These are phyloP conservation scores for Pythium plurisporium DNA, from an alignment of 352 stramenopile genomes.

Conservation along the genomic window DNA sequence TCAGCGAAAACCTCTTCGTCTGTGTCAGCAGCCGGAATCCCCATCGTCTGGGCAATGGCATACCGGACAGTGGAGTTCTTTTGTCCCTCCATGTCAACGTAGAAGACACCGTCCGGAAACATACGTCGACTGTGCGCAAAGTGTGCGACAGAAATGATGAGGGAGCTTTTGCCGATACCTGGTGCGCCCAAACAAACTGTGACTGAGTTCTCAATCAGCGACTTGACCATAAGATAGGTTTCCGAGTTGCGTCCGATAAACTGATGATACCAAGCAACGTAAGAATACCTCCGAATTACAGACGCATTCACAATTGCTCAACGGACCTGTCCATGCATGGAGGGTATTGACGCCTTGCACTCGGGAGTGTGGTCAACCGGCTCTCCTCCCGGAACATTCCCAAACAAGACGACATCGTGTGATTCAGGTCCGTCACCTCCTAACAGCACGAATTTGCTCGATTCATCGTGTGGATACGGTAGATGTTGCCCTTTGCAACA, in stretches of 20 bases:
- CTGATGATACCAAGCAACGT: constrained; percentile 11
- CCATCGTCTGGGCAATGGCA: constrained; percentile 75
- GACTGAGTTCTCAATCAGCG: constrained; percentile 65
- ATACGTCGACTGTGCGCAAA: constrained; percentile 75
- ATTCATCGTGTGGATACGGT: constrained; percentile 76
- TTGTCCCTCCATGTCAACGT: constrained; percentile 79
- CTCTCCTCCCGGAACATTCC: constrained; percentile 51
- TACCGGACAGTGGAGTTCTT: constrained; percentile 78
- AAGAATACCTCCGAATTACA: background rate
- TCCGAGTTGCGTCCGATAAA: constrained; percentile 80
- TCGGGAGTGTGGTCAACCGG: constrained; percentile 59
- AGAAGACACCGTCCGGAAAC: constrained; percentile 78
- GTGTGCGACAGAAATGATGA: constrained; percentile 76
- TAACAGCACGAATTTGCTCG: constrained; percentile 75
- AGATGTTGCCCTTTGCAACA: constrained; percentile 69
- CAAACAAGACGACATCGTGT: constrained; percentile 74
- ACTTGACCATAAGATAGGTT: constrained; percentile 76
- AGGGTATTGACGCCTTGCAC: constrained; percentile 72
- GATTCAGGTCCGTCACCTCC: constrained; percentile 28
- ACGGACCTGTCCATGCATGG: constrained; percentile 63
- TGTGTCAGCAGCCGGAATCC: constrained; percentile 63
- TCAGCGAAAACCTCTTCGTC: constrained; percentile 80
- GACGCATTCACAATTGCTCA: background rate
- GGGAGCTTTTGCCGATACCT: constrained; percentile 78
- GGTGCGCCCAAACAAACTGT: constrained; percentile 68